Evolutionary conservation across 177 flowering plant genomes (phyloP).

Genomic region (Telopea speciosissima): DNA sequence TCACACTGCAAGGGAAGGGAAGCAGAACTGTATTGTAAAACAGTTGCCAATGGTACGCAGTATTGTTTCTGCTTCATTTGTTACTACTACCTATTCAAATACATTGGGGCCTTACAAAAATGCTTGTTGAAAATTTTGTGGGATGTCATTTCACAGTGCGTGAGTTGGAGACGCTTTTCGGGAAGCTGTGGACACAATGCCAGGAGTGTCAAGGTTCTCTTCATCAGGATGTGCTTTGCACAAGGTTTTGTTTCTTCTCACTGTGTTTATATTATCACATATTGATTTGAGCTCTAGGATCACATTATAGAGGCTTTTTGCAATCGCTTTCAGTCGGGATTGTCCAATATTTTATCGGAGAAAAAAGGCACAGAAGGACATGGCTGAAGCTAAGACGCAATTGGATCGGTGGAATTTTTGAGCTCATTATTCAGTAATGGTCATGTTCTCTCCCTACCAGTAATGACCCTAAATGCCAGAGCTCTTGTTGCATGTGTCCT

Average conservation of each 20-base stretch:
- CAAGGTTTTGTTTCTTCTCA: conserved; percentile 48
- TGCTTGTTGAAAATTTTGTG: neutral
- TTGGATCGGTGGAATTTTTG: conserved; percentile 86
- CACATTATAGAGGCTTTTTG: neutral
- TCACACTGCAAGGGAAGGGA: conserved; percentile 95
- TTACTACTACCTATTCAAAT: conserved; percentile 4
- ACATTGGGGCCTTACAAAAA: neutral
- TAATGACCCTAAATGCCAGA: neutral
- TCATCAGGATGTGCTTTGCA: conserved; percentile 97
- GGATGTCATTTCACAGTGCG: conserved; percentile 38
- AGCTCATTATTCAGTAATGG: conserved; percentile 7
- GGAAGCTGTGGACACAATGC: conserved; percentile 96
- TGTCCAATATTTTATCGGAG: conserved; percentile 98
- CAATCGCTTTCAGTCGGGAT: conserved; percentile 65
- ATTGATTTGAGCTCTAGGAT: neutral
- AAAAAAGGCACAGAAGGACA: conserved; percentile 96
- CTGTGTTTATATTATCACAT: neutral
- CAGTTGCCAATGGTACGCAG: conserved; percentile 69
- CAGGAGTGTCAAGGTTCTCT: conserved; percentile 99
- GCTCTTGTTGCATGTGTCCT: neutral
- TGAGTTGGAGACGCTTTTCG: conserved; percentile 80
- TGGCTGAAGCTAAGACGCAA: conserved; percentile 86
- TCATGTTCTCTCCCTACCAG: neutral
- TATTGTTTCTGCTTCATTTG: neutral
- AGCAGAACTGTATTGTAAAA: conserved; percentile 91